phyloP scores from a whole-genome alignment of 352 stramenopile genomes.

The Pythium utonaiense region DNA sequence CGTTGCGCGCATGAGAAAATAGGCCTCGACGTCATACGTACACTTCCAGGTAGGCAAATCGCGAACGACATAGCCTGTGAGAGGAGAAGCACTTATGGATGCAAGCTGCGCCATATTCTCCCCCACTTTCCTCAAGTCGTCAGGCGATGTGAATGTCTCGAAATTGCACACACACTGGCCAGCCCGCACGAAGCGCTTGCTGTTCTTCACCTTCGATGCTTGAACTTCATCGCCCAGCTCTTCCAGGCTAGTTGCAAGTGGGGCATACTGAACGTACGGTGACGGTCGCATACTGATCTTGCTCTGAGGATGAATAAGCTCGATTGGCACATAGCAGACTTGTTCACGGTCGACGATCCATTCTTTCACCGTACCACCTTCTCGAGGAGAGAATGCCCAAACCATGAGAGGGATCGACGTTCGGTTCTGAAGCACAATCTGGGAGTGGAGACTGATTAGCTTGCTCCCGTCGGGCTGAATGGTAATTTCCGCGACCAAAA shows the following conservation, averaged over 20 bases:
- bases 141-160: slow-evolving; percentile 67
- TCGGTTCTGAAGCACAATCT: slow-evolving; percentile 84
- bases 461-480: slow-evolving; percentile 88
- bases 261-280: slow-evolving; percentile 81
- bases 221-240: slow-evolving; percentile 74
- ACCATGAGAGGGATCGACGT: slow-evolving; percentile 86
- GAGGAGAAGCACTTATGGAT: slow-evolving; percentile 33
- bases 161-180: slow-evolving; percentile 81
- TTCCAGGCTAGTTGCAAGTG: slow-evolving; percentile 74
- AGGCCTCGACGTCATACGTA: slow-evolving; percentile 86
- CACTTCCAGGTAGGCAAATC: slow-evolving; percentile 86
- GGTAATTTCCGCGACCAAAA: slow-evolving; percentile 81
- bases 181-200: slow-evolving; percentile 78
- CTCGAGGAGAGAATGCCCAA: slow-evolving; percentile 83
- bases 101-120: slow-evolving; percentile 42
- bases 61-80: slow-evolving; percentile 80
- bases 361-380: slow-evolving; percentile 55
- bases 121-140: slow-evolving; percentile 41
- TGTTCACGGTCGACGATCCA: slow-evolving; percentile 86
- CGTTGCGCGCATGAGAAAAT: slow-evolving; percentile 82
- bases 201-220: slow-evolving; percentile 62
- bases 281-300: slow-evolving; percentile 87
- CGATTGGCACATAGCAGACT: slow-evolving; percentile 74
- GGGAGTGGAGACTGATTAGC: slow-evolving; percentile 83
- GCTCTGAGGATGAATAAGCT: slow-evolving; percentile 83